These are phyloP conservation scores for Trypanosomatidae sp. DNA, from an alignment of 208 protist genomes.

Conservation along the genomic window DNA sequence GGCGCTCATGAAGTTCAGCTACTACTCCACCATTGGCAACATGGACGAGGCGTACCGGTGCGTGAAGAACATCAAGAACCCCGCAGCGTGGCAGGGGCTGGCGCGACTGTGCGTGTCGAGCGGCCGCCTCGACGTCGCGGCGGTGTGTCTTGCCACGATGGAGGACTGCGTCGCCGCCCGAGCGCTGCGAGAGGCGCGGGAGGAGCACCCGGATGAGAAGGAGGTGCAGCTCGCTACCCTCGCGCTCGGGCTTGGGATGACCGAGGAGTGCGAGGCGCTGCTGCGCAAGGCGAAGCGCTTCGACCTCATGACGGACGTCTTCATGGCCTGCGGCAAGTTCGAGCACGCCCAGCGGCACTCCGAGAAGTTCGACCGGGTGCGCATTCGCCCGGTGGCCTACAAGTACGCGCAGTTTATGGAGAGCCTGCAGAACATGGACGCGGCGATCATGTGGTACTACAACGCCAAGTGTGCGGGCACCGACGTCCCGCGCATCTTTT, in stretches of 20 bases:
- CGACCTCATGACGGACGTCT: conserved; percentile 94
- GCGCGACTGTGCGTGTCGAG: conserved; percentile 95
- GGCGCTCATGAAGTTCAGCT: conserved; percentile 96
- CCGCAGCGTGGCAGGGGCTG: conserved; percentile 94
- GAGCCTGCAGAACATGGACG: conserved; percentile 90
- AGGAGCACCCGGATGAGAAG: conserved; percentile 80
- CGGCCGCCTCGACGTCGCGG: conserved; percentile 93
- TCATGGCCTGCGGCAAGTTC: conserved; percentile 93
- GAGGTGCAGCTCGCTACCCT: conserved; percentile 93
- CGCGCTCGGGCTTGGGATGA: conserved; percentile 94
- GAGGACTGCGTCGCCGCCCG: conserved; percentile 89
- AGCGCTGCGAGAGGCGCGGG: conserved; percentile 83
- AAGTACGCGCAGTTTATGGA: conserved; percentile 96
- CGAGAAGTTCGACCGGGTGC: conserved; percentile 92
- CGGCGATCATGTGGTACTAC: conserved; percentile 92
- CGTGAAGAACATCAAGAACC: conserved; percentile 94
- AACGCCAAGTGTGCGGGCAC: conserved; percentile 85
- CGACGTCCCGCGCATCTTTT: conserved; percentile 95
- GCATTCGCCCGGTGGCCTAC: conserved; percentile 92
- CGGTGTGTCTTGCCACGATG: conserved; percentile 95
- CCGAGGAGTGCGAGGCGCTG: conserved; percentile 90
- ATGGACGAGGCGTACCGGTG: conserved; percentile 98
- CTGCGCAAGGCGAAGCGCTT: conserved; percentile 82
- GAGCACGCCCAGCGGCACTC: conserved; percentile 92
- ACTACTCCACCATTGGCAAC: conserved; percentile 95